A percentile compares a stretch with the other conserved stretches of the same genome.
Conservation (phyloP, 768 basidiomycete species). For the Calocybe indica region DNA sequence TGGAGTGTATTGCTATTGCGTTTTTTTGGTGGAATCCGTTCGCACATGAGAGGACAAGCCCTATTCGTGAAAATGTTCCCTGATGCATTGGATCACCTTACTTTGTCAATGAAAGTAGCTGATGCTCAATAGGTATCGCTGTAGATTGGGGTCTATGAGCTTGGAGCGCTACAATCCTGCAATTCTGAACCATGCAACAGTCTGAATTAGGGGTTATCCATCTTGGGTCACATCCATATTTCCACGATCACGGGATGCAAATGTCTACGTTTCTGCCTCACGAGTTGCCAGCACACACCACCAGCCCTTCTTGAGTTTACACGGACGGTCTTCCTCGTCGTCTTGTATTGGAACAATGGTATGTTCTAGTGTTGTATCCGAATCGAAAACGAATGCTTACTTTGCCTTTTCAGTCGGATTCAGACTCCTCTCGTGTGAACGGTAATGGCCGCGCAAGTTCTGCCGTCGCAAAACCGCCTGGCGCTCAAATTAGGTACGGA, state of each 20-base stretch:
- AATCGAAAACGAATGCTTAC: background rate
- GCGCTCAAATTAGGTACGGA: constrained; percentile 75
- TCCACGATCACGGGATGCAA: constrained; percentile 16
- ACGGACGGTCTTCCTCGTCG: constrained; percentile 1
- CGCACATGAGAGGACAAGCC: too few relatives aligned
- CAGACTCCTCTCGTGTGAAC: constrained; percentile 54
- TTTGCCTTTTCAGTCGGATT: constrained; percentile 60
- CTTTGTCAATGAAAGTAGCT: background rate
- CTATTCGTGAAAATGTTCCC: too few relatives aligned
- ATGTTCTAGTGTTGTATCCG: background rate
- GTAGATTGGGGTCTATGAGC: background rate
- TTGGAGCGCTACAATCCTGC: too few relatives aligned
- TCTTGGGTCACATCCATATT: background rate
- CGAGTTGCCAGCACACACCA: constrained; percentile 13
- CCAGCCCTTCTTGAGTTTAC: background rate
- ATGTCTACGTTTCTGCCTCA: constrained; percentile 17
- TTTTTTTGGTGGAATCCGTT: too few relatives aligned
- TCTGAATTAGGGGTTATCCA: background rate
- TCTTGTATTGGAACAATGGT: constrained; percentile 31
- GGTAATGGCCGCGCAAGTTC: constrained; percentile 31
- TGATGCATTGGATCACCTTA: too few relatives aligned
- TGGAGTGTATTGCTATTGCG: background rate
- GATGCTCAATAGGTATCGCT: background rate
- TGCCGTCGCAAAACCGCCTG: constrained; percentile 66
- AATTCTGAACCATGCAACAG: too few relatives aligned